Conservation (phyloP, 306 rosid genomes). For the Potentilla sterilis region DNA sequence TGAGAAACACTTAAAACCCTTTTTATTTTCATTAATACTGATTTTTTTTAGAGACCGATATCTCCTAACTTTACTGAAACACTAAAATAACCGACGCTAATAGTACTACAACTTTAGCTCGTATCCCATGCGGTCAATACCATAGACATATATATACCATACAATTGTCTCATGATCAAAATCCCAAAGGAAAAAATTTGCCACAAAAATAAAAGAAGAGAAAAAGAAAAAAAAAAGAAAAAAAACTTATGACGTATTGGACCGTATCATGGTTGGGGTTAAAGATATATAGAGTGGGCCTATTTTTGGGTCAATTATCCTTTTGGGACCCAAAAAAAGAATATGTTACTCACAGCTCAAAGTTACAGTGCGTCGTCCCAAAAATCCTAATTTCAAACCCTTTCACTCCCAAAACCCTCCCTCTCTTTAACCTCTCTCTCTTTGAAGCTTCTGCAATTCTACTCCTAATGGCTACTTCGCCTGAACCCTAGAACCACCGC, state of each 20-base stretch:
- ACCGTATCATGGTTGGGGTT: neutral
- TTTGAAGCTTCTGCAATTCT: slow-evolving; percentile 13
- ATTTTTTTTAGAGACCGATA: no score
- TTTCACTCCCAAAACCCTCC: slow-evolving; percentile 24
- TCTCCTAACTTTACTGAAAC: no score
- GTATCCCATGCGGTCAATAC: no score
- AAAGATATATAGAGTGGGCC: neutral
- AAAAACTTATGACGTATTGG: no score
- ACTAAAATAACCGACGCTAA: no score
- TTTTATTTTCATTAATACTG: no score
- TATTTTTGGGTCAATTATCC: neutral
- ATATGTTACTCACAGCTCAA: neutral
- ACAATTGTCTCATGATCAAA: no score
- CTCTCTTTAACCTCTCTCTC: neutral
- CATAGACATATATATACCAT: no score
- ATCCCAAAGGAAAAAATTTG: no score
- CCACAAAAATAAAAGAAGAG: no score
- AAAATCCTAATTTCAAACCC: neutral
- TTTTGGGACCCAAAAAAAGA: neutral
- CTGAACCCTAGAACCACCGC: slow-evolving; percentile 28
- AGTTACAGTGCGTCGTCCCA: neutral
- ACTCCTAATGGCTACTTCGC: slow-evolving; percentile 29
- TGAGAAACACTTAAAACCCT: no score
- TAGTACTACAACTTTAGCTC: no score
- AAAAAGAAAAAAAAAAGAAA: neutral